phyloP scores from a whole-genome alignment of 2,329 filamentous ascomycete species.

The Tolypocladium paradoxum region DNA sequence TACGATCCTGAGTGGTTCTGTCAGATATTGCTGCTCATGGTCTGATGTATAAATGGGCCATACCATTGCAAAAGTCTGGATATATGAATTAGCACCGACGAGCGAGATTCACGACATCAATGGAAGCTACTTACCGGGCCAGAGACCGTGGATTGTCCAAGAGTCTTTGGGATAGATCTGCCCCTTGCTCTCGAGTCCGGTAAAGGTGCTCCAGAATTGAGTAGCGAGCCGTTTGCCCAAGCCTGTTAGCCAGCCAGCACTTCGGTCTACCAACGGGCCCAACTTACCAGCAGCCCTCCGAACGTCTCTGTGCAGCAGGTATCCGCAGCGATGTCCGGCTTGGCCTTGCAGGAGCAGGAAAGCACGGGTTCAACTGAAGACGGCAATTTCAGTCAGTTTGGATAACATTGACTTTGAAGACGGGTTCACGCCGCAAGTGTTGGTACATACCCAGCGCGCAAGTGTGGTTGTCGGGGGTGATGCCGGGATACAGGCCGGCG shows the following conservation, averaged over 20 bases:
- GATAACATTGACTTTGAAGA: not conserved
- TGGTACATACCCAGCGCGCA: slow-evolving; percentile 34
- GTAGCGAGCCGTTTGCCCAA: slow-evolving; percentile 33
- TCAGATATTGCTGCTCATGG: not conserved
- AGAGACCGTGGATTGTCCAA: slow-evolving; percentile 52
- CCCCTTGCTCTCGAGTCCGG: slow-evolving; percentile 44
- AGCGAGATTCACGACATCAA: not conserved
- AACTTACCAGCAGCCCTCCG: slow-evolving; percentile 42
- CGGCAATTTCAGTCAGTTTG: not conserved
- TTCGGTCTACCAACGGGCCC: not conserved
- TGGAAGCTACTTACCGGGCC: slow-evolving; percentile 28
- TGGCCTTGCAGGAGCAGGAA: slow-evolving; percentile 38
- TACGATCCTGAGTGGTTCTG: slow-evolving; percentile 38
- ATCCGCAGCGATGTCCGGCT: slow-evolving; percentile 34
- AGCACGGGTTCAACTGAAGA: slow-evolving; percentile 16
- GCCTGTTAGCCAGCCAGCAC: not conserved
- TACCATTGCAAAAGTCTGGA: slow-evolving; percentile 34
- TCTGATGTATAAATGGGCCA: too few species aligned
- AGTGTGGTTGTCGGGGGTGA: slow-evolving; percentile 44
- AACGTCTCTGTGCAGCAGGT: slow-evolving; percentile 56
- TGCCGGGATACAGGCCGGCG: slow-evolving; percentile 29
- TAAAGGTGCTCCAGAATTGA: slow-evolving; percentile 56
- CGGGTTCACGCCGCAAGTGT: not conserved
- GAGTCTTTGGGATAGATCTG: slow-evolving; percentile 46
- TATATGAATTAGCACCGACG: not conserved